Percentiles rank a stretch among this genome's conserved stretches.
These are phyloP conservation scores for Xylariaceae sp. DNA, from an alignment of 2,329 filamentous ascomycete genomes.

Conservation along the genomic window DNA sequence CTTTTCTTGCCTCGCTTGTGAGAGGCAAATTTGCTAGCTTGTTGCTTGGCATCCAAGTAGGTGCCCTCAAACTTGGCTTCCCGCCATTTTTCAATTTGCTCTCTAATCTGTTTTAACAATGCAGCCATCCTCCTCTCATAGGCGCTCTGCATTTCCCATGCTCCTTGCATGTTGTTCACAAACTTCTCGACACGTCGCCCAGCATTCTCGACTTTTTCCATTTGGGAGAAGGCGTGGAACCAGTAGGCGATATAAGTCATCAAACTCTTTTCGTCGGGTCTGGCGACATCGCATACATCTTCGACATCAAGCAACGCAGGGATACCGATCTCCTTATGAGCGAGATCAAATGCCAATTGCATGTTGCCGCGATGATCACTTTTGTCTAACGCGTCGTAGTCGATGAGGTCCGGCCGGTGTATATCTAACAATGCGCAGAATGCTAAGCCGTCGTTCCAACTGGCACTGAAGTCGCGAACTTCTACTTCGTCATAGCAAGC, in stretches of 20 bases:
- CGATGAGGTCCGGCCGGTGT: constrained; percentile 92
- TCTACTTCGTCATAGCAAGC: constrained; percentile 97
- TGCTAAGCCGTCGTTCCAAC: constrained; percentile 95
- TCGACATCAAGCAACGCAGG: constrained; percentile 93
- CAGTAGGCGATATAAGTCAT: constrained; percentile 99
- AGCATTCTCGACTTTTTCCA: constrained; percentile 97
- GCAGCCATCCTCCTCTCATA: constrained; percentile 89
- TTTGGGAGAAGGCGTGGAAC: constrained; percentile 99
- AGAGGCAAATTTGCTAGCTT: constrained; percentile 72
- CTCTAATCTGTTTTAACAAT: constrained; percentile 66
- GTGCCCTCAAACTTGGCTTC: constrained; percentile 81
- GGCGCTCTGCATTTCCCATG: constrained; percentile 98
- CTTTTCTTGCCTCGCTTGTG: constrained; percentile 91
- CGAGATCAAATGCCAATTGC: constrained; percentile 96
- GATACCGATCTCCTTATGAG: constrained; percentile 92
- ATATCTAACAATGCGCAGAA: constrained; percentile 97
- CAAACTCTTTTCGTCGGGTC: constrained; percentile 90
- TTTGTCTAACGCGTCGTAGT: constrained; percentile 93
- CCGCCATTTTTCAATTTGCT: constrained; percentile 71
- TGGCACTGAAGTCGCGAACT: constrained; percentile 87
- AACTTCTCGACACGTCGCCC: constrained; percentile 97
- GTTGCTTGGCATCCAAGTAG: constrained; percentile 85
- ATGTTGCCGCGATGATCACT: constrained; percentile 92
- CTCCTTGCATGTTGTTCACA: constrained; percentile 96
- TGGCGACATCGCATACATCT: constrained; percentile 93